Evolutionary conservation across 2,329 filamentous ascomycete genomes (phyloP).

Genomic region (Penicillium sp.): DNA sequence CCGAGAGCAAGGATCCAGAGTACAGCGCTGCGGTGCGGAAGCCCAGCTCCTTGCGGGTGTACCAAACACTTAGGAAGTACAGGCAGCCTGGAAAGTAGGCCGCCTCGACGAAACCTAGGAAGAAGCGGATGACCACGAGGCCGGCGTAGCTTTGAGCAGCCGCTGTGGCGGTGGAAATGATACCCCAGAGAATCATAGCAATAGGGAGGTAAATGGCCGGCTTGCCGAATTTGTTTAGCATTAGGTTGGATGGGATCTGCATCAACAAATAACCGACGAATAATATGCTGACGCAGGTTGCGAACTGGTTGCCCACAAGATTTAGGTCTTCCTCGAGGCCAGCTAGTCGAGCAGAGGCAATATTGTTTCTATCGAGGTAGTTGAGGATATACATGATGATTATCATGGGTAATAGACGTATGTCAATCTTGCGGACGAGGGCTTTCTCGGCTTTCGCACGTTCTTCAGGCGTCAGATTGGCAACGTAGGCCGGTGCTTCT

Average conservation of each 20-base stretch:
- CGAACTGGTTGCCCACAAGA: constrained; percentile 18
- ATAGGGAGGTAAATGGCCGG: constrained; percentile 52
- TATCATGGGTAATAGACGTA: constrained; percentile 65
- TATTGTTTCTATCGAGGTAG: constrained; percentile 64
- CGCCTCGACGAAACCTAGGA: constrained; percentile 43
- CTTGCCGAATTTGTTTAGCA: constrained; percentile 51
- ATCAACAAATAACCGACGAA: constrained; percentile 62
- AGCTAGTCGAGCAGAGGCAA: constrained; percentile 39
- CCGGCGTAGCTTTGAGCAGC: constrained; percentile 49
- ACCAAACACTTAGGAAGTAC: constrained; percentile 33
- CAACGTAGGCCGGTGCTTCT: constrained; percentile 33
- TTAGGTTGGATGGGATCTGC: constrained; percentile 55
- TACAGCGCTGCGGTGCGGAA: constrained; percentile 50
- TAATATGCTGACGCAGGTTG: constrained; percentile 42
- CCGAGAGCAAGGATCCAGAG: constrained; percentile 66
- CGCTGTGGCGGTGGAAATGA: constrained; percentile 52
- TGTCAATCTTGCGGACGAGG: constrained; percentile 69
- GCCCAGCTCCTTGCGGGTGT: constrained; percentile 28
- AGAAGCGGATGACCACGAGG: constrained; percentile 45
- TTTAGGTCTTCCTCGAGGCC: constrained; percentile 31
- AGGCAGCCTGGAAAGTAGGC: constrained; percentile 42
- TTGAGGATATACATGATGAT: constrained; percentile 76
- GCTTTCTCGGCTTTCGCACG: constrained; percentile 55
- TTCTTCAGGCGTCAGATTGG: constrained; percentile 51
- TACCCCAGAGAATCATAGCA: constrained; percentile 60